Evolutionary conservation across 2,329 filamentous ascomycete genomes (phyloP).

Genomic region (Fusarium odoratissimum): DNA sequence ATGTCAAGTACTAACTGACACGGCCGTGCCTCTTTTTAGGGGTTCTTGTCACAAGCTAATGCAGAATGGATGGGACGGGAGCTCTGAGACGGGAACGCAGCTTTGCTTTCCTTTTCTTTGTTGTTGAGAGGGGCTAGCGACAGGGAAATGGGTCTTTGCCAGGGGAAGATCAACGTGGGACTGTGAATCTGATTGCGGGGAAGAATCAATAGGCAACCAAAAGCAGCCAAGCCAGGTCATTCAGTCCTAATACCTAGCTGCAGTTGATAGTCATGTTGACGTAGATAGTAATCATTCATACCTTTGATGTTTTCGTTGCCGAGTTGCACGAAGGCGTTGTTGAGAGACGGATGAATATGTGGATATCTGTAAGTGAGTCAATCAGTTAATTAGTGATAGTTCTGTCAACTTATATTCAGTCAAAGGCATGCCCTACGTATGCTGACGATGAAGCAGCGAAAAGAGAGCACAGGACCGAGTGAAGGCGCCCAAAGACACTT

Average conservation of each 20-base stretch:
- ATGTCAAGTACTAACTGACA: neutral
- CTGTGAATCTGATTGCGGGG: constrained; percentile 12
- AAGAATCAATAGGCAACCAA: constrained; percentile 9
- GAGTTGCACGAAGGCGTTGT: neutral
- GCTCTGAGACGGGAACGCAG: constrained; percentile 1
- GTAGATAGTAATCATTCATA: constrained; percentile 2
- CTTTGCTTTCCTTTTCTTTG: constrained; percentile 13
- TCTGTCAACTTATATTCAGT: neutral
- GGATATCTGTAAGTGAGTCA: neutral
- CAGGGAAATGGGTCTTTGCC: constrained; percentile 6
- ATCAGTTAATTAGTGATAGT: neutral
- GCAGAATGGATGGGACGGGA: constrained; percentile 11
- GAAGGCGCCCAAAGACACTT: neutral
- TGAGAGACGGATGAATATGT: neutral
- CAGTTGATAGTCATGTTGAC: constrained; percentile 21
- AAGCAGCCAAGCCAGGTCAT: constrained; percentile 17
- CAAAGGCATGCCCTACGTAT: neutral
- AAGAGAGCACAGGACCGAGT: neutral
- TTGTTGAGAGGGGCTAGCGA: constrained; percentile 3
- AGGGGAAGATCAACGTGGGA: constrained; percentile 13
- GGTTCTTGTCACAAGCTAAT: constrained; percentile 18
- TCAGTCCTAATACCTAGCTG: neutral
- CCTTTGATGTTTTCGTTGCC: constrained; percentile 5
- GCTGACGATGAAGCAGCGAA: neutral
- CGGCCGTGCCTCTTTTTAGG: neutral